phyloP scores from a whole-genome alignment of 106 monocot genomes.

The Dendrobium chrysotoxum region DNA sequence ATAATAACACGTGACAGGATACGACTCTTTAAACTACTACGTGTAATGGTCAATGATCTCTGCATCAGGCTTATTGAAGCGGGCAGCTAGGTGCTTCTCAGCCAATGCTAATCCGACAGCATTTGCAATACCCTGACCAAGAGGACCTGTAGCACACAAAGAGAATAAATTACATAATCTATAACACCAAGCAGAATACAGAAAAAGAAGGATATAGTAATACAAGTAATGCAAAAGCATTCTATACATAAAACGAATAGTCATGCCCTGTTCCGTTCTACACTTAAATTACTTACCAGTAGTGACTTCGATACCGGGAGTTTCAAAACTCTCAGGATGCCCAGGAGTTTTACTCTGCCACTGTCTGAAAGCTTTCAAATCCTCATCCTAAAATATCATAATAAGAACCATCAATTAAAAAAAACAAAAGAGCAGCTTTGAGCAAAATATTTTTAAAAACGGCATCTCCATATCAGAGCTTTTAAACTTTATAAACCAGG shows the following conservation, averaged over 20 bases:
- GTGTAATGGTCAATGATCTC: constrained; percentile 77
- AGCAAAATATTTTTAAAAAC: neutral
- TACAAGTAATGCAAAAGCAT: constrained; percentile 6
- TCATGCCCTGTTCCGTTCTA: neutral
- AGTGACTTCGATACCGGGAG: constrained; percentile 89
- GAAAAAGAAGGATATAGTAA: neutral
- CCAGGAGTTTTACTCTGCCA: constrained; percentile 94
- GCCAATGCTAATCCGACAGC: constrained; percentile 69
- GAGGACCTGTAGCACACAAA: constrained; percentile 32
- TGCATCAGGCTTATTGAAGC: constrained; percentile 67
- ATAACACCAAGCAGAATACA: neutral
- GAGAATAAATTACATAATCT: neutral
- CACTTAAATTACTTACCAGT: constrained; percentile 41
- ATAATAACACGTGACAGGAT: neutral
- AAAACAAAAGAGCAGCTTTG: neutral
- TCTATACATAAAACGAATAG: neutral
- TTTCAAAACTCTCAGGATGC: constrained; percentile 97
- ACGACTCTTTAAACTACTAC: constrained; percentile 17
- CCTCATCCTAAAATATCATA: constrained; percentile 52
- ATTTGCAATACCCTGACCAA: constrained; percentile 72
- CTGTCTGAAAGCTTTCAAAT: constrained; percentile 83
- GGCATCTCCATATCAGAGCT: neutral
- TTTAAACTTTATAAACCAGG: too few relatives aligned
- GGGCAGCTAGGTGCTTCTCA: constrained; percentile 61
- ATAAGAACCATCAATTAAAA: neutral